Conservation (phyloP, 768 basidiomycete species). For the Boletus edulis region DNA sequence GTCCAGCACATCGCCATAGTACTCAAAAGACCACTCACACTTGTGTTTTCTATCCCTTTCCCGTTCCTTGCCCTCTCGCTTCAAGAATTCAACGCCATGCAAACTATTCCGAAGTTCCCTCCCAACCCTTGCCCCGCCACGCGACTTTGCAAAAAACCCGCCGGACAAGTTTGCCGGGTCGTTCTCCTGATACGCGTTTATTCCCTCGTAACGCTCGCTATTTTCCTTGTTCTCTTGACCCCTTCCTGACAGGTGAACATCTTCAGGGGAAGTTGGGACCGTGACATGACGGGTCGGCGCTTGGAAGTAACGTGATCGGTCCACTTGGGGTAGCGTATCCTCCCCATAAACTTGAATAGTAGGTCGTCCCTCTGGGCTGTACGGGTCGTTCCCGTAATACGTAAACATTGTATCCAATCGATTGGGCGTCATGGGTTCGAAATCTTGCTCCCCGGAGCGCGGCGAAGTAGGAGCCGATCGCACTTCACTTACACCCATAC, state of each 20-base stretch:
- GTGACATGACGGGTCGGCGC: slow-evolving; percentile 6
- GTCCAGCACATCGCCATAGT: background rate
- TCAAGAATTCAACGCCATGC: slow-evolving; percentile 27
- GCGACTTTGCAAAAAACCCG: slow-evolving; percentile 33
- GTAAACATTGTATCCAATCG: slow-evolving; percentile 42
- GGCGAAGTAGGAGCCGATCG: slow-evolving; percentile 43
- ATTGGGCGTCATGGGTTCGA: slow-evolving; percentile 40
- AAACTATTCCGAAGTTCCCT: slow-evolving; percentile 55
- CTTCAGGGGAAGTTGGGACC: slow-evolving; percentile 13
- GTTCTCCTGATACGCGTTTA: slow-evolving; percentile 12
- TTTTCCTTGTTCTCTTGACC: slow-evolving; percentile 41
- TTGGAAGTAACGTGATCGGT: slow-evolving; percentile 19
- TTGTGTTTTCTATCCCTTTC: slow-evolving; percentile 50
- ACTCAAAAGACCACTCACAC: slow-evolving; percentile 37
- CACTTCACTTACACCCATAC: slow-evolving; percentile 2
- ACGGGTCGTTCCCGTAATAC: slow-evolving; percentile 18
- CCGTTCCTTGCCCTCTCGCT: slow-evolving; percentile 40
- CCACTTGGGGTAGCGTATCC: slow-evolving; percentile 14
- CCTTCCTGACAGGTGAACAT: slow-evolving; percentile 7
- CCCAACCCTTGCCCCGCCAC: slow-evolving; percentile 32
- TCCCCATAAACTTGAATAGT: slow-evolving; percentile 24
- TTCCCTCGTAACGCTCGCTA: slow-evolving; percentile 13
- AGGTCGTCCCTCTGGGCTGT: slow-evolving; percentile 6
- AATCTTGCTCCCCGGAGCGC: slow-evolving; percentile 34
- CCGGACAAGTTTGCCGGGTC: slow-evolving; percentile 23